Evolutionary conservation across 768 basidiomycete species (phyloP).

Genomic region (Cystofilobasidium capitatum): DNA sequence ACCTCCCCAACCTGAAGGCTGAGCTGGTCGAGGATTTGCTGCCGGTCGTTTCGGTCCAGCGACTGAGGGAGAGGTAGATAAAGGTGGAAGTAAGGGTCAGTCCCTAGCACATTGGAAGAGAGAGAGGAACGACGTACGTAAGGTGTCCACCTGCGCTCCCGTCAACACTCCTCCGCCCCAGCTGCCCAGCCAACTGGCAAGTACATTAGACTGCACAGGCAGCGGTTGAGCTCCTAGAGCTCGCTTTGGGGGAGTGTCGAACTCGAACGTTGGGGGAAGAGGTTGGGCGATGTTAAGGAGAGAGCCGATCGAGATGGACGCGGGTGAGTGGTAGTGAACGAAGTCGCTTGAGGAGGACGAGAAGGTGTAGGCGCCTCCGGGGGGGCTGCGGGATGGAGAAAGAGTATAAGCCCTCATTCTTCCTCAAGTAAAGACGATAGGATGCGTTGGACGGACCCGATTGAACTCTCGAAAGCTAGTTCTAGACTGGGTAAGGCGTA

Average conservation of each 20-base stretch:
- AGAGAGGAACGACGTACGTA: conserved; percentile 29
- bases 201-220: conserved; percentile 32
- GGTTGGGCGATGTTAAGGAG: conserved; percentile 38
- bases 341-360: conserved; percentile 36
- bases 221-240: conserved; percentile 37
- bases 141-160: conserved; percentile 38
- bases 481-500: background rate
- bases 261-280: conserved; percentile 27
- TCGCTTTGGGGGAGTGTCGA: conserved; percentile 31
- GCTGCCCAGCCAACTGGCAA: conserved; percentile 36
- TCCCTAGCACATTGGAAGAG: background rate
- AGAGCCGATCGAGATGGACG: conserved; percentile 37
- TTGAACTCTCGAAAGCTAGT: background rate
- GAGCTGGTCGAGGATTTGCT: background rate
- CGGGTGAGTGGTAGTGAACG: conserved; percentile 35
- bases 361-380: background rate
- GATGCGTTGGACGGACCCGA: conserved; percentile 9
- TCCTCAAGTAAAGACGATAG: background rate
- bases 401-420: background rate
- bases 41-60: conserved; percentile 39
- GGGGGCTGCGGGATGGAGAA: background rate
- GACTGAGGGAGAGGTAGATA: conserved; percentile 28
- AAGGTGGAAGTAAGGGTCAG: background rate
- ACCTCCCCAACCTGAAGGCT: background rate
- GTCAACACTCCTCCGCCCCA: conserved; percentile 41